Base-by-base conservation (phyloP, 1,284 basidiomycete genomes). In the Marasmius tenuissimus region DNA sequence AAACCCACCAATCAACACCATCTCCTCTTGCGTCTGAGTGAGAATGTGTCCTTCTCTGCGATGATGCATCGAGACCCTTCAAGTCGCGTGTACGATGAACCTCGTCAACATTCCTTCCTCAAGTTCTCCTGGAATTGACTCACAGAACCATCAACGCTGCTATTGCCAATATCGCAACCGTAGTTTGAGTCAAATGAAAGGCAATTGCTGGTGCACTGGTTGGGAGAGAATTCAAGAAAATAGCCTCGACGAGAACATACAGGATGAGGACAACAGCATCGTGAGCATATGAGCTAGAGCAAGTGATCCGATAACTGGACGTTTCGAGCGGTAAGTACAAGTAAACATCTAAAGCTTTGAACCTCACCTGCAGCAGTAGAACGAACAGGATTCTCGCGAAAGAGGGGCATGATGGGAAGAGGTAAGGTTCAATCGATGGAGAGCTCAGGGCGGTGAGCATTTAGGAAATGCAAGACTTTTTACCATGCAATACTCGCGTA, bases 161-260 rank as follows among this genome's bases (percentile, higher is more conserved):
- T 27, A 91, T 81, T 20, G 86, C 85, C 16, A 91, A 75, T 55
- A 87, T 79, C 9, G 89, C 87, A 42, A 92, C 84, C 0, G 84
- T 82, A n/a, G 86, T 87, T 72, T 92, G 91, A 59, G 86, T 86
- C 68, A 91, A 69, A 65, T 87, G 87, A 67, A 87, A 80, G 34
- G 85, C 83, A 75, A 87, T 90, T 92, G 42, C 27, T 27, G 27
- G 27, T 2, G 27, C 27, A 27, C 27, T 27, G 27, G 27, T 27
- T 27, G 27, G 27, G 27, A 27, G 2, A 27, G 27, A 27, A 27
- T 27, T 4, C 37, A 39, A 37, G 33, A 39, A n/a, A 20, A 51
- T 37, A 9, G 16, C 49, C 9, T 50, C 22, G 58, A 38, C 42
- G 58, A 48, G 39, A 39, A 72, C 80, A 65, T 76, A 81, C 83